A percentile compares a stretch with the other conserved stretches of the same genome.
Conservation (phyloP, 306 rosid species). For the Clitoria ternatea region DNA sequence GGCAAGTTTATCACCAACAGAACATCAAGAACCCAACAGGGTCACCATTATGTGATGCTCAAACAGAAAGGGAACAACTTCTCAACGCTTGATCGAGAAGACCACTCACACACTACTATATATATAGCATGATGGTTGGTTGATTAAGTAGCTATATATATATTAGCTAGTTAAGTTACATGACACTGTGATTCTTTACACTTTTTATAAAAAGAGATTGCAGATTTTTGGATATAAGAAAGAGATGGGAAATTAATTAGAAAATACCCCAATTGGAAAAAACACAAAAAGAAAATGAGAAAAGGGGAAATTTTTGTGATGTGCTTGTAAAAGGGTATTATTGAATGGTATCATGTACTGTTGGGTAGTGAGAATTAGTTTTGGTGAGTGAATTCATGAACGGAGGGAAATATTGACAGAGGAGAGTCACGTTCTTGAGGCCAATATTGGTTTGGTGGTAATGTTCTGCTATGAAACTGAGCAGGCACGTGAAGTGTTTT, state of each 20-base stretch:
- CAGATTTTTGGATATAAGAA: slow-evolving; percentile 11
- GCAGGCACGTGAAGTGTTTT: slow-evolving; percentile 68
- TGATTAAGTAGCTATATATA: slow-evolving; percentile 18
- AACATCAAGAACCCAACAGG: slow-evolving; percentile 41
- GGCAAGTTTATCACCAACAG: slow-evolving; percentile 84
- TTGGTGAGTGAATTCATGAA: slow-evolving; percentile 13
- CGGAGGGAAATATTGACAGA: slow-evolving; percentile 13
- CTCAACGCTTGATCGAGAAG: slow-evolving; percentile 25
- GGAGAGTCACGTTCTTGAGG: slow-evolving; percentile 31
- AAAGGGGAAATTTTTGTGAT: too few relatives aligned
- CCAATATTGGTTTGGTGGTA: slow-evolving; percentile 29
- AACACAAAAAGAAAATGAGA: neutral
- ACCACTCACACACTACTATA: neutral
- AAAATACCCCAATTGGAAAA: neutral
- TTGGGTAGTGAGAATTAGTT: slow-evolving; percentile 21
- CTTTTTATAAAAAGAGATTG: slow-evolving; percentile 25
- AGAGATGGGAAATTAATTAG: neutral
- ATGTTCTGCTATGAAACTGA: slow-evolving; percentile 36
- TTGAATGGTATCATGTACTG: slow-evolving; percentile 22
- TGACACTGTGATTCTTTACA: slow-evolving; percentile 31
- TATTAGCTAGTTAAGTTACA: neutral
- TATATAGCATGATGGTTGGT: neutral
- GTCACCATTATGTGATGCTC: slow-evolving; percentile 30
- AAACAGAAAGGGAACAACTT: slow-evolving; percentile 51
- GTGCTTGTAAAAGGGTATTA: slow-evolving; percentile 1